Evolutionary conservation across 2,329 filamentous ascomycete genomes (phyloP).

Genomic region (Thelonectria olida): DNA sequence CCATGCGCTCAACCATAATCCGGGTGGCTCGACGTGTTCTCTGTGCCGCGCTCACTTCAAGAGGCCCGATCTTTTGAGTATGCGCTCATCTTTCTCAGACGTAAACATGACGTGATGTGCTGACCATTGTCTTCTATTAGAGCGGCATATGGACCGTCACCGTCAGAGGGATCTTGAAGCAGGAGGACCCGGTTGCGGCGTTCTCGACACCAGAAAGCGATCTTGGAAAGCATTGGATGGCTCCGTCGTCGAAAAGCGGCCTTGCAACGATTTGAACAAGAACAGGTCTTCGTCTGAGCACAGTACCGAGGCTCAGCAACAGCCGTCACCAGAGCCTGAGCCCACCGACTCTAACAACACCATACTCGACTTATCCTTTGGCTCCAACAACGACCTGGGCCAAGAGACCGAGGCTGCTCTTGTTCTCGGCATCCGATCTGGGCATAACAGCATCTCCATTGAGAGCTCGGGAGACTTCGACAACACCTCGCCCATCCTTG

Average conservation of each 20-base stretch:
- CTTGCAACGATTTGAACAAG: constrained; percentile 18
- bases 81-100: constrained; percentile 4
- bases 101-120: background rate
- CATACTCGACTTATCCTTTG: background rate
- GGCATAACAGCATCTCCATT: background rate
- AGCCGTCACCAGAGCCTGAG: constrained; percentile 17
- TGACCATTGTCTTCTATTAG: constrained; percentile 45
- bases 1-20: constrained; percentile 65
- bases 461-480: background rate
- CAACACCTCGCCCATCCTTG: background rate
- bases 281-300: constrained; percentile 19
- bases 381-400: background rate
- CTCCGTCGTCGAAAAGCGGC: constrained; percentile 57
- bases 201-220: constrained; percentile 64
- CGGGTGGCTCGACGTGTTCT: constrained; percentile 63
- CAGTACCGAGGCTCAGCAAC: constrained; percentile 14
- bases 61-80: constrained; percentile 60
- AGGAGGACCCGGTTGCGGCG: constrained; percentile 58
- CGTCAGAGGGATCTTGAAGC: constrained; percentile 65
- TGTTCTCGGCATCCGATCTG: background rate
- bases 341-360: background rate
- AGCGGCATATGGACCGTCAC: constrained; percentile 65
- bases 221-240: constrained; percentile 65
- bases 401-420: background rate
- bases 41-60: constrained; percentile 70